Conservation (phyloP, 805 yeast species). For the Komagataella phaffii region DNA sequence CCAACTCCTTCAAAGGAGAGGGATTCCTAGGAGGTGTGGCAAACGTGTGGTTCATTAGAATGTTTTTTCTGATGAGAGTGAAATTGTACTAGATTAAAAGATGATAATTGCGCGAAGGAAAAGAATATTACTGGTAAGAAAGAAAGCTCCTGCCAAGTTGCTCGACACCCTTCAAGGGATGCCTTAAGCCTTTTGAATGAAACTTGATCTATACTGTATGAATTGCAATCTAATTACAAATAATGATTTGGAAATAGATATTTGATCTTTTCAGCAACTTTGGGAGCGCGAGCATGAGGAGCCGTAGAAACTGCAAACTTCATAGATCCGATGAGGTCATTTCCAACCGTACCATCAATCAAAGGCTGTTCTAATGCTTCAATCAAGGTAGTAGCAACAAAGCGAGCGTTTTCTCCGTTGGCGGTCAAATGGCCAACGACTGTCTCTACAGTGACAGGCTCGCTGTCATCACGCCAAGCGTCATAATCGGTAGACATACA, state of each 20-base stretch:
- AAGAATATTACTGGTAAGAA: too few relatives aligned
- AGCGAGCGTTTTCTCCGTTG: conserved; percentile 77
- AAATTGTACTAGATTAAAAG: background rate
- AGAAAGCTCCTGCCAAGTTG: background rate
- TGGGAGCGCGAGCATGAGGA: conserved; percentile 58
- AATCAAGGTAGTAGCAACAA: conserved; percentile 57
- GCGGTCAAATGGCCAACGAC: conserved; percentile 85
- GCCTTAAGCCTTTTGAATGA: background rate
- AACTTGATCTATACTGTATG: background rate
- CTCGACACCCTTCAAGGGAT: background rate
- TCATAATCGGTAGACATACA: conserved; percentile 99
- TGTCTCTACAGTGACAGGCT: conserved; percentile 96
- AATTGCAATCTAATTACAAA: conserved; percentile 22
- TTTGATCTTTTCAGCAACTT: conserved; percentile 68
- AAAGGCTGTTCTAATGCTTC: conserved; percentile 52
- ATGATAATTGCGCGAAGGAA: background rate
- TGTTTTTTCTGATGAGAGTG: background rate
- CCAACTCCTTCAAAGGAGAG: conserved; percentile 4
- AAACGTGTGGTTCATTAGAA: background rate
- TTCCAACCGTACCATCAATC: conserved; percentile 49
- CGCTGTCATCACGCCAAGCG: conserved; percentile 93
- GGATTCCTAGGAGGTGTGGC: conserved; percentile 2
- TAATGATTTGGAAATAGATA: conserved; percentile 87
- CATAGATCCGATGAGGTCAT: conserved; percentile 62
- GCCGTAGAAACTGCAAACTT: conserved; percentile 71